A percentile compares a stretch with the other conserved stretches of the same genome.
These are phyloP conservation scores for Colletotrichum gigasporum DNA, from an alignment of 2,329 filamentous ascomycete species.

Conservation along the genomic window DNA sequence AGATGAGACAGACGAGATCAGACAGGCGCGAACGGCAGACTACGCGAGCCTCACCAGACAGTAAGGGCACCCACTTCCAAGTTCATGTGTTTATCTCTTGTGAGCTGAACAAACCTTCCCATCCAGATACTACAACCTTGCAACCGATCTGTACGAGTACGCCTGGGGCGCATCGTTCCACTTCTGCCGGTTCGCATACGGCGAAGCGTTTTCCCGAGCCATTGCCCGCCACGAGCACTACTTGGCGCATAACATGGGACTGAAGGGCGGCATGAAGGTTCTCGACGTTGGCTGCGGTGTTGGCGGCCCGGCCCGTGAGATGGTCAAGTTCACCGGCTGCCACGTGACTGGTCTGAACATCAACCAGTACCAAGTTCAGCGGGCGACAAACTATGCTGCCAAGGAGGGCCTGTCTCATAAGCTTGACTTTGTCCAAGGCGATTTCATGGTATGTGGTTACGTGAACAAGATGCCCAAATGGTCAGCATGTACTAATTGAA, in stretches of 20 bases:
- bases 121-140: conserved; percentile 90
- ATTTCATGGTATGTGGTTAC: conserved; percentile 82
- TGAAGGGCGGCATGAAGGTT: conserved; percentile 83
- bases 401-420: conserved; percentile 82
- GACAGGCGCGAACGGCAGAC: conserved; percentile 77
- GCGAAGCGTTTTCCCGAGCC: conserved; percentile 86
- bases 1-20: conserved; percentile 75
- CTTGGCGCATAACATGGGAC: conserved; percentile 84
- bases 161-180: conserved; percentile 95
- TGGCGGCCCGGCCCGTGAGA: conserved; percentile 91
- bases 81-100: background rate
- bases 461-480: no score
- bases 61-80: conserved; percentile 65
- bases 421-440: conserved; percentile 86
- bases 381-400: conserved; percentile 81
- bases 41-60: conserved; percentile 91
- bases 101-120: conserved; percentile 22
- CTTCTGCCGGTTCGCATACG: conserved; percentile 89
- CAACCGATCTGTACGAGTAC: conserved; percentile 92
- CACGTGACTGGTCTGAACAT: conserved; percentile 93
- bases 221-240: conserved; percentile 97
- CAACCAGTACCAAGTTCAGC: conserved; percentile 96
- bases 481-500: no score
- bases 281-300: conserved; percentile 97
- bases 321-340: conserved; percentile 88